Conservation (phyloP, 495 filamentous ascomycete genomes). For the Copromyces sp. region DNA sequence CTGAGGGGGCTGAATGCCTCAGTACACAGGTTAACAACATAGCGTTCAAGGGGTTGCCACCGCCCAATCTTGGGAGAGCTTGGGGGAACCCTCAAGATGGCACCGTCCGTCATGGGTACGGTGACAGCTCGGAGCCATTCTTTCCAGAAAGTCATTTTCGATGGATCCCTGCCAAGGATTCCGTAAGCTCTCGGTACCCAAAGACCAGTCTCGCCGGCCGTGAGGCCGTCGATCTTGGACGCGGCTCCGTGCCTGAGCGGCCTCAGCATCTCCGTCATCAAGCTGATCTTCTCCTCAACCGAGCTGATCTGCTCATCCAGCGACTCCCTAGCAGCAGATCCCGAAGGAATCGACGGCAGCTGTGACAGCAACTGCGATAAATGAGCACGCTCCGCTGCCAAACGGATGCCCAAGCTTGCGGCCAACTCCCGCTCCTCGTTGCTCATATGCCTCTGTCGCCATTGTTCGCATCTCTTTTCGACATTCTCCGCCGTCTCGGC, state of each 20-base stretch:
- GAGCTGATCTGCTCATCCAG: constrained; percentile 91
- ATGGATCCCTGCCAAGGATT: constrained; percentile 76
- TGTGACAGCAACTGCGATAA: constrained; percentile 77
- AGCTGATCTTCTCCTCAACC: constrained; percentile 90
- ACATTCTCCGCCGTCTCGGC: constrained; percentile 72
- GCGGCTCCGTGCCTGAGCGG: constrained; percentile 90
- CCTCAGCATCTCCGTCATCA: constrained; percentile 92
- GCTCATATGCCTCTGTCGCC: constrained; percentile 92
- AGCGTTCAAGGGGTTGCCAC: constrained; percentile 94
- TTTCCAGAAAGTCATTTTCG: constrained; percentile 91
- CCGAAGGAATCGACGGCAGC: constrained; percentile 68
- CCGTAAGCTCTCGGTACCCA: constrained; percentile 95
- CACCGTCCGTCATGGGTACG: constrained; percentile 89
- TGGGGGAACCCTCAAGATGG: constrained; percentile 67
- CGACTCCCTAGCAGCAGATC: constrained; percentile 66
- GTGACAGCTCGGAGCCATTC: constrained; percentile 91
- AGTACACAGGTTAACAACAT: constrained; percentile 94
- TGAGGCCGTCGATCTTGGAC: constrained; percentile 93
- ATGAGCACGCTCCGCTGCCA: constrained; percentile 84
- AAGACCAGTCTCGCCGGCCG: constrained; percentile 89
- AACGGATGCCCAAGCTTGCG: constrained; percentile 78
- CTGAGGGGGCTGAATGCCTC: constrained; percentile 86
- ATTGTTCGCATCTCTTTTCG: constrained; percentile 85
- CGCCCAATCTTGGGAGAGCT: constrained; percentile 87
- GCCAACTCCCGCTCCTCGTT: constrained; percentile 91